A percentile compares a stretch with the other conserved stretches of the same genome.
phyloP scores from a whole-genome alignment of 345 rosid genomes.

The Citrus unshiu region DNA sequence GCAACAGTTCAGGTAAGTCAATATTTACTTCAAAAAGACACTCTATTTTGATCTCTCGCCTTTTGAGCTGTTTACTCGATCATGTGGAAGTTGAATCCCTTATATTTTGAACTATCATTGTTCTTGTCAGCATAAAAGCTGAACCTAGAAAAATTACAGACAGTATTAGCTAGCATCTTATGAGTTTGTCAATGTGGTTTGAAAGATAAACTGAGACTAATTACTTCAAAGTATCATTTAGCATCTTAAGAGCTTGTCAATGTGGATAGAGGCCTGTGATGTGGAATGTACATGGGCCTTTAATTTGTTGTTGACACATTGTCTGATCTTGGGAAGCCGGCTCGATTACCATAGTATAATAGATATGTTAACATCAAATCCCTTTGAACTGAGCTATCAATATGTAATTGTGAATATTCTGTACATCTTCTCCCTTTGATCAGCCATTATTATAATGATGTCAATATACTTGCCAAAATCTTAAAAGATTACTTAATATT shows the following conservation, averaged over 20 bases:
- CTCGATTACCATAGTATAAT: not conserved
- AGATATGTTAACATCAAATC: not conserved
- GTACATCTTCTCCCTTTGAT: not conserved
- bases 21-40: not conserved
- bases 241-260: not conserved
- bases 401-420: not conserved
- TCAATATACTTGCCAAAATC: not conserved
- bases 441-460: not conserved
- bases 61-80: not conserved
- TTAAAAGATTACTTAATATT: not conserved
- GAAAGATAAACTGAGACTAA: not conserved
- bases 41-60: not conserved
- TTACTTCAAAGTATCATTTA: too few species aligned
- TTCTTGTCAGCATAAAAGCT: not conserved
- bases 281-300: not conserved
- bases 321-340: not conserved
- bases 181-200: not conserved
- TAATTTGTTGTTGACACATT: not conserved
- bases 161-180: not conserved
- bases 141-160: not conserved
- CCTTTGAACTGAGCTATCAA: not conserved
- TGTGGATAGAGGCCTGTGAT: not conserved
- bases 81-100: not conserved
- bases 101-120: not conserved
- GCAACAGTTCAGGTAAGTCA: conserved; percentile 48